Evolutionary conservation across 2,329 filamentous ascomycete species (phyloP).

Genomic region (Aureobasidium subglaciale): DNA sequence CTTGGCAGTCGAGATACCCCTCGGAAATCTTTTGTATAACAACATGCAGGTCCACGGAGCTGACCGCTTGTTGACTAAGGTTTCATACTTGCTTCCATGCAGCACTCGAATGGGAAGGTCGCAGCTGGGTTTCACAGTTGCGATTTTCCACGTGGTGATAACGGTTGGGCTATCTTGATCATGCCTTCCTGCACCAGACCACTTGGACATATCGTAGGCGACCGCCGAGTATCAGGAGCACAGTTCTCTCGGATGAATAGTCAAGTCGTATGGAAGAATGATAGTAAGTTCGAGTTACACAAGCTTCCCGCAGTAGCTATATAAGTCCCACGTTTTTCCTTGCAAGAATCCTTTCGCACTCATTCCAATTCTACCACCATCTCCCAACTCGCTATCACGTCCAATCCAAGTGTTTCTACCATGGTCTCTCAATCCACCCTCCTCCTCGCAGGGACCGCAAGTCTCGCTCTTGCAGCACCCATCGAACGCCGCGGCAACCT

Average conservation of each 20-base stretch:
- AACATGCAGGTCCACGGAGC: not conserved
- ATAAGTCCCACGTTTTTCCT: not conserved
- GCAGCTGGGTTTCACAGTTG: not conserved
- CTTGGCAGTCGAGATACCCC: not conserved
- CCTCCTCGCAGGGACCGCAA: slow-evolving; percentile 18
- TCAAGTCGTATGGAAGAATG: not conserved
- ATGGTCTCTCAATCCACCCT: slow-evolving; percentile 21
- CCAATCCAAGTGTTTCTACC: not conserved
- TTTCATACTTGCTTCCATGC: not conserved
- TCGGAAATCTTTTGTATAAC: slow-evolving; percentile 4
- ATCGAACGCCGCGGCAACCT: slow-evolving; percentile 24
- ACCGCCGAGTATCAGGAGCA: not conserved
- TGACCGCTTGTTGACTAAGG: not conserved
- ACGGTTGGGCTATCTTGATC: not conserved
- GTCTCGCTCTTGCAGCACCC: slow-evolving; percentile 21
- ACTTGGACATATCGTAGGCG: not conserved
- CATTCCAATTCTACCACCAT: not conserved
- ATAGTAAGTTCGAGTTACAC: not conserved
- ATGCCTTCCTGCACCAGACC: not conserved
- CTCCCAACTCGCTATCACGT: not conserved
- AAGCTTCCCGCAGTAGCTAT: not conserved
- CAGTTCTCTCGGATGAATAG: not conserved
- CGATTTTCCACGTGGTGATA: not conserved
- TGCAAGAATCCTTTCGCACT: not conserved
- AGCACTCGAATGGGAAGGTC: slow-evolving; percentile 1